Conservation (phyloP, 805 yeast species). For the Suhomyces tanzawaensis region DNA sequence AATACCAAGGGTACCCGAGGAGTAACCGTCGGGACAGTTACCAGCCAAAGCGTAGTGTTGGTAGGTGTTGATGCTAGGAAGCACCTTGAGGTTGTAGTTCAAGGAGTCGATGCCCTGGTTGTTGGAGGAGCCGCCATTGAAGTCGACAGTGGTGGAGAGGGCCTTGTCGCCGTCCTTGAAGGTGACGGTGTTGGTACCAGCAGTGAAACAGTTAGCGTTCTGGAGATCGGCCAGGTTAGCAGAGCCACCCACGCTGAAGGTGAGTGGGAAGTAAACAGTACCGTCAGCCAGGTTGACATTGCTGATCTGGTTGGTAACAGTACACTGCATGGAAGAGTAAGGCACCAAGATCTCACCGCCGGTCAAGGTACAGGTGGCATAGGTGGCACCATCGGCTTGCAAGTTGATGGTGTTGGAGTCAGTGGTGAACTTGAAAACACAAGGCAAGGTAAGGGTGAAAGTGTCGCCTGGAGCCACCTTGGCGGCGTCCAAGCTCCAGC, state of each 20-base stretch:
- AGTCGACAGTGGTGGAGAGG: constrained; percentile 6
- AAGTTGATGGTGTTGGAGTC: constrained; percentile 6
- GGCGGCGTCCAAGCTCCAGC: constrained; percentile 10
- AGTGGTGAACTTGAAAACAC: constrained; percentile 16
- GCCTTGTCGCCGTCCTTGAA: constrained; percentile 14
- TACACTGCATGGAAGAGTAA: constrained; percentile 10
- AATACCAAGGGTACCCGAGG: constrained; percentile 22
- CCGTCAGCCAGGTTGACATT: constrained; percentile 6
- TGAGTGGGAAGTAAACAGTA: constrained; percentile 17
- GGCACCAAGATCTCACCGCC: constrained; percentile 10
- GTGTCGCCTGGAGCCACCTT: constrained; percentile 16
- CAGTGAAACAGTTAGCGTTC: constrained; percentile 15
- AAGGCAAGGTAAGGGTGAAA: constrained; percentile 14
- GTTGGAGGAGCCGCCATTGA: constrained; percentile 1
- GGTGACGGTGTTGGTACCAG: constrained; percentile 20
- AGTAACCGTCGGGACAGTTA: constrained; percentile 21
- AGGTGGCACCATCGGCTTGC: constrained; percentile 8
- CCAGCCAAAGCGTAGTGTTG: constrained; percentile 11
- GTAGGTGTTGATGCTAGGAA: constrained; percentile 12
- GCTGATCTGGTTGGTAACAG: constrained; percentile 5
- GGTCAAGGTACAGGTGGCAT: constrained; percentile 22
- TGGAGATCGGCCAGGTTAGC: constrained; percentile 12
- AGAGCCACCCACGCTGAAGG: constrained; percentile 16
- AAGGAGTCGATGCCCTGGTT: background rate
- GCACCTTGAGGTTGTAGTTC: constrained; percentile 1